These are phyloP conservation scores for Pichia kudriavzevii DNA, from an alignment of 1,139 yeast species.

Conservation along the genomic window DNA sequence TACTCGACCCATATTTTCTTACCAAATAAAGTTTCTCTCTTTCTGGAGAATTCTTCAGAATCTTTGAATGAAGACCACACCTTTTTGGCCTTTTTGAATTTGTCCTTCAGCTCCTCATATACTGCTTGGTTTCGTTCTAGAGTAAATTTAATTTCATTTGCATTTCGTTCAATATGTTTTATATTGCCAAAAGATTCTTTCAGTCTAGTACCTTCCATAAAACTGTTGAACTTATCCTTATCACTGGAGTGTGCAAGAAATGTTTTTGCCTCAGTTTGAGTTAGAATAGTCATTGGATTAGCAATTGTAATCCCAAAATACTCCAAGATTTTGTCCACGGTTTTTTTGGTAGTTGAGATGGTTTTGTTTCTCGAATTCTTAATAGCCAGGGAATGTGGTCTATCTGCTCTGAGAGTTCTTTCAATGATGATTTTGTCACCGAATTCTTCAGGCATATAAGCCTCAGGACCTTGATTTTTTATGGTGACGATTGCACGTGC, in stretches of 20 bases:
- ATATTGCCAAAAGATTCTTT: conserved; percentile 53
- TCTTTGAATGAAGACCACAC: conserved; percentile 29
- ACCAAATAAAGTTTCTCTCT: conserved; percentile 40
- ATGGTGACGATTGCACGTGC: conserved; percentile 57
- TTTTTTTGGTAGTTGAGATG: conserved; percentile 54
- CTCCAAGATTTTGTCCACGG: conserved; percentile 60
- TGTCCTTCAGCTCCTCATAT: conserved; percentile 27
- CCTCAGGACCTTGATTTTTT: conserved; percentile 56
- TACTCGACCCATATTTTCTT: conserved; percentile 61
- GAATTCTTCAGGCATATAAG: conserved; percentile 54
- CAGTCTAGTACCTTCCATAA: conserved; percentile 73
- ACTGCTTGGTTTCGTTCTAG: conserved; percentile 27
- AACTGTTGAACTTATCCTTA: conserved; percentile 60
- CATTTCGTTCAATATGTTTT: conserved; percentile 34
- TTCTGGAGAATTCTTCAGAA: conserved; percentile 29
- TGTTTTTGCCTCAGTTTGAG: conserved; percentile 91
- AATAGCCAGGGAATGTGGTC: conserved; percentile 45
- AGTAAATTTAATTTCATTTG: conserved; percentile 35
- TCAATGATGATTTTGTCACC: conserved; percentile 69
- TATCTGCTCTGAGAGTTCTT: conserved; percentile 52
- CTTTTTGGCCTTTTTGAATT: conserved; percentile 35
- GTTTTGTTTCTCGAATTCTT: conserved; percentile 44
- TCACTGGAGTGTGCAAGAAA: conserved; percentile 74
- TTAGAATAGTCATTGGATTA: conserved; percentile 87
- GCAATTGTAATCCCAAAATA: conserved; percentile 74